A percentile compares a stretch with the other conserved stretches of the same genome.
phyloP scores from a whole-genome alignment of 257 asterid species.

The Penstemon barbatus region DNA sequence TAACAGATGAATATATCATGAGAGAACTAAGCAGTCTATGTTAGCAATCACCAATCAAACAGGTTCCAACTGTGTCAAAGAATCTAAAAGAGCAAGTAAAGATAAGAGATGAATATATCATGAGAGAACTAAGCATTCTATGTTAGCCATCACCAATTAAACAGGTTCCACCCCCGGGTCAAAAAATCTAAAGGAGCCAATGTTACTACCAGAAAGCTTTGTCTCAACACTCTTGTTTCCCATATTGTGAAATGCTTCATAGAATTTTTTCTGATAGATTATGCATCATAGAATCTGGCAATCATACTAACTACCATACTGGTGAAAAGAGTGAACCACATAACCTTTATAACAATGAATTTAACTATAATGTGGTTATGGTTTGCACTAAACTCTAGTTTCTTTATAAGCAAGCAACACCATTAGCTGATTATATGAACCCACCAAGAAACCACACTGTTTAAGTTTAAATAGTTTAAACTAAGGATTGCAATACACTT shows the following conservation, averaged over 20 bases:
- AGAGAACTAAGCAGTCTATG: neutral
- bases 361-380: neutral
- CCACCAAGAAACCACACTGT: neutral
- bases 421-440: neutral
- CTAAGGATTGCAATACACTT: neutral
- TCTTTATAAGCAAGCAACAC: neutral
- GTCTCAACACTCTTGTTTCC: neutral
- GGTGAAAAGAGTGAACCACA: neutral
- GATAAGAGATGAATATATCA: slow-evolving; percentile 10
- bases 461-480: neutral
- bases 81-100: neutral
- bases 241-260: neutral
- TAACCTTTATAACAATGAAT: neutral
- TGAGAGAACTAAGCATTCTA: neutral
- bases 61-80: neutral
- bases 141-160: neutral
- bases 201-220: neutral
- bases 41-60: neutral
- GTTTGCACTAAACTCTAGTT: neutral
- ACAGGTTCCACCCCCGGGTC: neutral
- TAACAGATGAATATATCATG: slow-evolving; percentile 10
- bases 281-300: neutral
- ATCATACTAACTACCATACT: neutral
- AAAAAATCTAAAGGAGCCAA: neutral
- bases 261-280: neutral